These are phyloP conservation scores for Penicillium sp. DNA, from an alignment of 2,329 filamentous ascomycete genomes.

Conservation along the genomic window DNA sequence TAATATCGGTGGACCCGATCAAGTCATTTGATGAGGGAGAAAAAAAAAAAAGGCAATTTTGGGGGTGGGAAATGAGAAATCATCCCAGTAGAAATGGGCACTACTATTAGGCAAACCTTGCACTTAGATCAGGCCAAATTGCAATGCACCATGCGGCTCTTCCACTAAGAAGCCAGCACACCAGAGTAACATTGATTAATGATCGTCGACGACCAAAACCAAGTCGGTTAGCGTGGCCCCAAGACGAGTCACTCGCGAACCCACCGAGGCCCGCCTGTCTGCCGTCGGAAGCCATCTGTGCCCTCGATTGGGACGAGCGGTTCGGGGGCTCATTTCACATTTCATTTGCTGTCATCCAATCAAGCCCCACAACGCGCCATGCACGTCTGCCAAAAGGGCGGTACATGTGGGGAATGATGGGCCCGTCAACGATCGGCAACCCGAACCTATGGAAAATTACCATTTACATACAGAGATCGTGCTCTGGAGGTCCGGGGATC, in stretches of 20 bases:
- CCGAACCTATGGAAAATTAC: slow-evolving; percentile 2
- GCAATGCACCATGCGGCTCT: slow-evolving; percentile 6
- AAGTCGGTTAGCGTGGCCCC: slow-evolving; percentile 1
- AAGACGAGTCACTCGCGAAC: slow-evolving; percentile 9
- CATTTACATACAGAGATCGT: neutral
- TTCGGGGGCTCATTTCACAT: slow-evolving; percentile 14
- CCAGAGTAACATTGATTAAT: neutral
- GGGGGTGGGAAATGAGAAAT: neutral
- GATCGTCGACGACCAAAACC: neutral
- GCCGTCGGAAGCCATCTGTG: slow-evolving; percentile 9
- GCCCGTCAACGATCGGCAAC: slow-evolving; percentile 8
- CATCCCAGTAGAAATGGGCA: neutral
- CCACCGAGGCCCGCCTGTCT: slow-evolving; percentile 10
- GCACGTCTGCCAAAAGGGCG: slow-evolving; percentile 12
- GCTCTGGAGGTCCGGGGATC: neutral
- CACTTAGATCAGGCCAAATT: neutral
- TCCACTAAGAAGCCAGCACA: neutral
- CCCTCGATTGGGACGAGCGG: slow-evolving; percentile 16
- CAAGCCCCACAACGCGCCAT: slow-evolving; percentile 2
- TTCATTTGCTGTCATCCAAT: slow-evolving; percentile 13
- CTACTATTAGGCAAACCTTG: too few relatives aligned
- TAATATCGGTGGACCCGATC: neutral
- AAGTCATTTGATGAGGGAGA: neutral
- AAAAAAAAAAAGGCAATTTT: neutral
- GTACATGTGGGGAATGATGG: slow-evolving; percentile 15